Evolutionary conservation across 352 stramenopile species (phyloP), one percentile per base, ranked within the genome.

Genomic region (Phytopythium cucurbitacearum): DNA sequence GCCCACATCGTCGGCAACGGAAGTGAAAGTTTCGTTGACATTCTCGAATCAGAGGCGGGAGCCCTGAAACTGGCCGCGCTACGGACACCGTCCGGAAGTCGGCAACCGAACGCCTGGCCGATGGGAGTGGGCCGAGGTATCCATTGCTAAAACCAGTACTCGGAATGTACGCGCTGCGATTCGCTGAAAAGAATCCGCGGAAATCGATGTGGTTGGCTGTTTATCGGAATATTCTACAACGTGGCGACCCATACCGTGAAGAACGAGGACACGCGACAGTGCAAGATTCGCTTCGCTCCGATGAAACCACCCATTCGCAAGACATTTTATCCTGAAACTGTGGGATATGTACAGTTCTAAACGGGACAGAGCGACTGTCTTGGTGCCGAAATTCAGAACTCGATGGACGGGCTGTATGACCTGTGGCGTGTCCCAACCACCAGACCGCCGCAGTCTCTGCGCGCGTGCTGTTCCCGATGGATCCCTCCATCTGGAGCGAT

Each of bases 121-220:
- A 7, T n/a, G 41, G 10, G 46, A 51, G 47, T 52, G 47, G 47
- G 35, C 8, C 35, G 6, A 13, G 41, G 47, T 44, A 52, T 52
- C 47, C 47, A 42, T 38, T 40, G 45, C 28, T 28, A 28, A 39
- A 3, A 39, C 10, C 7, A 15, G 39, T 51, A 51, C 28, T 32
- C 2, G 6, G 10, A 40, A 35, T 16, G 4, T 28, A 3, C 32
- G 7, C 28, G 12, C 3, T 32, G n/a, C 13, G 34, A 13, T 52
- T 52, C 34, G 35, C 15, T 52, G 33, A 52, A 52, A 52, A n/a
- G 8, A 16, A 42, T 3, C 21, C 2, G 21, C 21, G 35, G 8
- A 43, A 44, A 37, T 8, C 11, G 8, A 7, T 11, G 6, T 7
- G 35, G 42, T 52, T 52, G 47, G 47, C 7, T 15, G 3, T 34